Conservation (phyloP, 257 asterid species). For the Coffea eugenioides region DNA sequence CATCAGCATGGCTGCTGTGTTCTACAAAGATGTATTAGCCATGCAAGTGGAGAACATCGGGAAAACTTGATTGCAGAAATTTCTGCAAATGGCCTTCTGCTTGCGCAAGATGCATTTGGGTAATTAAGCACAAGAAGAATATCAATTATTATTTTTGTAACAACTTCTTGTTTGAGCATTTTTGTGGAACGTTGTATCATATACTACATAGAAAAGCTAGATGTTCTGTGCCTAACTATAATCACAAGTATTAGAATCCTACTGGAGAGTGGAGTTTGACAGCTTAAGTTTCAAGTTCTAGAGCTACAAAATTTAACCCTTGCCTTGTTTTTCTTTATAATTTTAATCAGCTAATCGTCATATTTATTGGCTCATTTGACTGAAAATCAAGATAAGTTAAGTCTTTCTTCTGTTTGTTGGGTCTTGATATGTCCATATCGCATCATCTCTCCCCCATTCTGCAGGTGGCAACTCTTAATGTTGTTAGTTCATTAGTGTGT, state of each 20-base stretch:
- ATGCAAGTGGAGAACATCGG: constrained; percentile 62
- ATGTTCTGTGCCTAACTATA: neutral
- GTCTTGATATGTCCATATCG: neutral
- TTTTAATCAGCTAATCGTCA: neutral
- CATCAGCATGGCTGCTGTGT: constrained; percentile 97
- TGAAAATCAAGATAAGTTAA: neutral
- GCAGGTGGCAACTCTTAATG: neutral
- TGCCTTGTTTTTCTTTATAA: neutral
- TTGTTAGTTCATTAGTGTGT: neutral
- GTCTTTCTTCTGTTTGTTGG: neutral
- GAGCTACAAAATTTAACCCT: neutral
- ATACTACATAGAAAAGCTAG: neutral
- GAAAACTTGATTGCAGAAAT: constrained; percentile 69
- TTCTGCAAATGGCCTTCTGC: constrained; percentile 66
- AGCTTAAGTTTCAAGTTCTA: neutral
- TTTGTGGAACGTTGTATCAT: neutral
- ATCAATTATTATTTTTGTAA: neutral
- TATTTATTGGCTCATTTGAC: neutral
- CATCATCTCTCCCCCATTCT: neutral
- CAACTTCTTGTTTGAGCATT: neutral
- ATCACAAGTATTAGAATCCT: neutral
- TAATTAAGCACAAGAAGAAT: constrained; percentile 25
- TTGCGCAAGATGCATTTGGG: constrained; percentile 98
- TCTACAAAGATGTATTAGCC: constrained; percentile 83
- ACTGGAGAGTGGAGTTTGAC: neutral